Conservation (phyloP, 495 filamentous ascomycete genomes). For the Hypoxylon perforatum region DNA sequence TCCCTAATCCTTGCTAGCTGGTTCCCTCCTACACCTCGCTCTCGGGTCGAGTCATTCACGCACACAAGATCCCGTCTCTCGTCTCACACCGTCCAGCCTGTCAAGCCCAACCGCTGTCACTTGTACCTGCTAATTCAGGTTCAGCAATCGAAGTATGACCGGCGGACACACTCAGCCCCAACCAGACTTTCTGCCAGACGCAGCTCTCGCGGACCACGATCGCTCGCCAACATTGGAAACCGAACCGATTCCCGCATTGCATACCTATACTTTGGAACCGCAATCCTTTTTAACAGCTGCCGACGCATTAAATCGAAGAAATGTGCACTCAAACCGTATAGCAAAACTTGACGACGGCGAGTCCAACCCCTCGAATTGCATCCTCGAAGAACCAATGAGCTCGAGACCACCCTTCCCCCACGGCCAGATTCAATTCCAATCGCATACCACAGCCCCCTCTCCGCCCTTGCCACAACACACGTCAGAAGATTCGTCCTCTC, state of each 20-base stretch:
- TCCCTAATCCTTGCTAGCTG: constrained; percentile 43
- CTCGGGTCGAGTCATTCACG: constrained; percentile 38
- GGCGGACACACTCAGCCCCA: constrained; percentile 32
- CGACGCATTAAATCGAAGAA: constrained; percentile 41
- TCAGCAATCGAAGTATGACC: constrained; percentile 33
- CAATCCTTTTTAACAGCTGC: constrained; percentile 34
- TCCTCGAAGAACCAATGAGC: constrained; percentile 36
- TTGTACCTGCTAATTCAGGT: constrained; percentile 17
- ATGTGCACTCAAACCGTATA: constrained; percentile 31
- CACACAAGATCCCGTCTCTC: constrained; percentile 36
- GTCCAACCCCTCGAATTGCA: constrained; percentile 25
- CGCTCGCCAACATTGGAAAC: constrained; percentile 22
- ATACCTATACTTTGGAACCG: constrained; percentile 10
- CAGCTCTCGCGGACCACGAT: constrained; percentile 31
- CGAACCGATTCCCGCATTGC: constrained; percentile 14
- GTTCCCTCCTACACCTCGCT: constrained; percentile 23
- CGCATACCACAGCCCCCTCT: constrained; percentile 44
- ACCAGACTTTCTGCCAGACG: constrained; percentile 34
- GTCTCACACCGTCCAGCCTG: constrained; percentile 38
- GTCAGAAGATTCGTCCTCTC: constrained; percentile 24
- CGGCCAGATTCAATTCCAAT: constrained; percentile 41
- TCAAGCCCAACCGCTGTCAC: constrained; percentile 33
- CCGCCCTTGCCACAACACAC: constrained; percentile 35
- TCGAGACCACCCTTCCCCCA: constrained; percentile 22
- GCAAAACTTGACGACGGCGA: constrained; percentile 23